Base-by-base conservation (phyloP, 495 filamentous ascomycete species). In the Lepraria neglecta region DNA sequence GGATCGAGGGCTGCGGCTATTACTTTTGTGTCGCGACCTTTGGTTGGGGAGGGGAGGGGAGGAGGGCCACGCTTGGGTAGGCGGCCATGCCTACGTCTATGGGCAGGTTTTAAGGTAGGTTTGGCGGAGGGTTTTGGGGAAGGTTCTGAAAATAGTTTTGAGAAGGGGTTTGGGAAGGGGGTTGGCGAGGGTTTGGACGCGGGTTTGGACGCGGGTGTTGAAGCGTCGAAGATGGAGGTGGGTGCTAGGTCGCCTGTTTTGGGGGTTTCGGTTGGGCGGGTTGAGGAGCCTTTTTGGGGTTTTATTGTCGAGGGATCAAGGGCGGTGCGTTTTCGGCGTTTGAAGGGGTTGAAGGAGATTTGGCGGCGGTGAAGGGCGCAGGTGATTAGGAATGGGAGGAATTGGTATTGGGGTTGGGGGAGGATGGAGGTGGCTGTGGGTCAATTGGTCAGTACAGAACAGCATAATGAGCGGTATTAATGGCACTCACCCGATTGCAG, bases 1-100 rank as follows among this genome's bases (percentile, higher is more conserved):
- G 91, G 91, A 72, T 94, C 84, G 54, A 87, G 71, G 14, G 77
- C 83, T 46, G 76, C 65, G 40, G 77, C 76, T 69, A 86, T 78
- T 66, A 77, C 75, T 31, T 71, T 70, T 21, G 73, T 71, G 59
- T 84, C 73, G 46, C 82, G 76, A 14, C 14, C 52, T 30, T 17
- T 24, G 30, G 27, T 10, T 10, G 35, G 35, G 12, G 35, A 38
- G 4, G 35, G 38, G 24, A 27, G 45, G 17, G 19, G 15, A 38
- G 55, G 44, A n/a, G 42, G 19, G 21, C 61, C 66, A 54, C 63
- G 61, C 44, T 64, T 57, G 33, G 50, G 56, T 62, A 19, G 51
- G 24, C 21, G 48, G 40, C 19, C n/a, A 48, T 7, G 10, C 47
- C 47, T 24, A 12, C 24, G 15, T 21, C 6, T 30, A 43, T 24